Conservation (phyloP, 495 filamentous ascomycete genomes). For the Achaetomiella virescens region DNA sequence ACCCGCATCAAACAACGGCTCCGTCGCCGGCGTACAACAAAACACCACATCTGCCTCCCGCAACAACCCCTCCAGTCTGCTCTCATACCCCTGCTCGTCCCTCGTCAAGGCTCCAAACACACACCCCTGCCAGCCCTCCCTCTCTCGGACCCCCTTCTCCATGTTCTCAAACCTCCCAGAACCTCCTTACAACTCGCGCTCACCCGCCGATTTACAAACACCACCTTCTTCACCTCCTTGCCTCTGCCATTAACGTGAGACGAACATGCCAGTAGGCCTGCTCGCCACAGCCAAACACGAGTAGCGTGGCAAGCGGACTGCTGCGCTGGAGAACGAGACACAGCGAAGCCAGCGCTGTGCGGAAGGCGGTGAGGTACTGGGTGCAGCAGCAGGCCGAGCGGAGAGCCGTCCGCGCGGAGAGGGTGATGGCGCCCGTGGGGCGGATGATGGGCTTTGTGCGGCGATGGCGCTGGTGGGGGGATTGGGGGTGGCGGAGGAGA, state of each 20-base stretch:
- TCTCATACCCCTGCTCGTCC: constrained; percentile 62
- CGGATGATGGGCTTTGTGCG: constrained; percentile 41
- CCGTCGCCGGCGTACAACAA: constrained; percentile 52
- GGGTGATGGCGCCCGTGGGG: constrained; percentile 71
- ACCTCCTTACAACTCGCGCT: constrained; percentile 46
- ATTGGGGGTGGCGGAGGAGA: constrained; percentile 24
- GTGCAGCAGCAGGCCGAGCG: constrained; percentile 74
- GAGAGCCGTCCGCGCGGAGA: constrained; percentile 59
- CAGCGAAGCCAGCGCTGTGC: constrained; percentile 77
- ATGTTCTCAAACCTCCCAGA: constrained; percentile 52
- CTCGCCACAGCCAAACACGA: constrained; percentile 83
- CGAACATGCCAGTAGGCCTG: constrained; percentile 95
- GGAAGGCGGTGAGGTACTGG: constrained; percentile 87
- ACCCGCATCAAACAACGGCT: constrained; percentile 43
- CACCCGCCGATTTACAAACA: constrained; percentile 58
- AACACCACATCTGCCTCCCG: constrained; percentile 71
- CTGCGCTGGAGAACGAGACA: constrained; percentile 64
- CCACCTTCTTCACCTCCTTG: constrained; percentile 63
- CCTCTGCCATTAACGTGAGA: constrained; percentile 68
- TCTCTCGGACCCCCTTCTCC: constrained; percentile 43
- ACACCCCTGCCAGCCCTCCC: constrained; percentile 50
- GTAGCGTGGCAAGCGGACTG: constrained; percentile 59
- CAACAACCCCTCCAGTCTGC: constrained; percentile 61
- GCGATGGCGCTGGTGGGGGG: constrained; percentile 3
- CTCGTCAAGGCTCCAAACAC: constrained; percentile 67